These are phyloP conservation scores for Eragrostis nindensis DNA, from an alignment of 176 grass and related monocot species.

Conservation along the genomic window DNA sequence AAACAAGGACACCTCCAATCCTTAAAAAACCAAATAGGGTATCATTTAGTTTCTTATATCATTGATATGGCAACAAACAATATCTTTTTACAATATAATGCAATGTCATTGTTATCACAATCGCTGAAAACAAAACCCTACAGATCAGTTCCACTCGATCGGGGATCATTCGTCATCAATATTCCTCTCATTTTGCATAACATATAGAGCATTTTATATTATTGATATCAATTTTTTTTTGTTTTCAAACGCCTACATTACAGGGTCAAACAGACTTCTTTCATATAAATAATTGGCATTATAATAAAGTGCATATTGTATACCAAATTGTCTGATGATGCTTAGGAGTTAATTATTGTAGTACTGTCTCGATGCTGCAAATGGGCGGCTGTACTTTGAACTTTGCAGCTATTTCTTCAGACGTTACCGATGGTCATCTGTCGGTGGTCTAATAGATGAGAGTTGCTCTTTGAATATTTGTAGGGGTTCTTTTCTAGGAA, in stretches of 20 bases:
- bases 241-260: neutral
- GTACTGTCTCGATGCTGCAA: neutral
- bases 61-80: neutral
- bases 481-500: slow-evolving; percentile 31
- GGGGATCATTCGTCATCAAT: neutral
- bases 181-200: neutral
- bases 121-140: neutral
- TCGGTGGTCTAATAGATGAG: slow-evolving; percentile 42
- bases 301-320: neutral
- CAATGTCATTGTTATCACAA: neutral
- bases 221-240: neutral
- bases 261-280: slow-evolving; percentile 5
- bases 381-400: slow-evolving; percentile 39
- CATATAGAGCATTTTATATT: neutral
- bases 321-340: neutral
- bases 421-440: slow-evolving; percentile 48
- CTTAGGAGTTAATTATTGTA: neutral
- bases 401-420: slow-evolving; percentile 32
- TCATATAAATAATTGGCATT: neutral
- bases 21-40: slow-evolving; percentile 52
- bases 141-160: neutral
- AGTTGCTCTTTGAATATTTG: slow-evolving; percentile 36
- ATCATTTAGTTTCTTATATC: neutral
- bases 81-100: neutral
- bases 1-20: slow-evolving; percentile 40